Evolutionary conservation across 495 filamentous ascomycete species (phyloP), one percentile per base, ranked within the genome.

Genomic region (Tuber magnatum): DNA sequence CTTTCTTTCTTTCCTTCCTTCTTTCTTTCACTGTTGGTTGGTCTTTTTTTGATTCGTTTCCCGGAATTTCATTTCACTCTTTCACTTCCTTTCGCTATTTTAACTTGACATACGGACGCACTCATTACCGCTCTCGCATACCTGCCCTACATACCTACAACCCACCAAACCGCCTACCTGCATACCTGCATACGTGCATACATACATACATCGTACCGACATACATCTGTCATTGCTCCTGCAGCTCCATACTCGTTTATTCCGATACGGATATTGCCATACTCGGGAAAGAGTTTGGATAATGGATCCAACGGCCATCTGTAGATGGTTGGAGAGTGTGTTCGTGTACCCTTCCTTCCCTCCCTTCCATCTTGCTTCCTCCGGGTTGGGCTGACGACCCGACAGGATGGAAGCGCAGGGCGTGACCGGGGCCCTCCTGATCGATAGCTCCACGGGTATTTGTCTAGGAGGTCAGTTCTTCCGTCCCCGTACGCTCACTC

Each of bases 341-440:
- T 83, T 76, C 18, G 75, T 51, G 9, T 28, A 51, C 51, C 42
- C 51, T 44, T 68, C 39, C 39, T 40, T 40, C 39, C 39, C 39
- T 40, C 39, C 20, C 22, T 43, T 61, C 61, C 69, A n/a, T 28
- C 42, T 39, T 38, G 24, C 5, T 35, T 32, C 16, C 18, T 71
- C 40, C 38, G 56, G 4, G n/a, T 32, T 32, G n/a, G n/a, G 56
- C 73, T 76, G 18, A 72, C 61, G 46, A 48, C 12, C 35, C 32
- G 7, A 38, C 44, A 83, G 82, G 32, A 83, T 83, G 82, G 74
- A 76, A n/a, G 73, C 80, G 22, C 80, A 81, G 32, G 71, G 76
- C n/a, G 79, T 83, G 43, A 74, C 78, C 41, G 82, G 82, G 40
- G 82, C 82, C 32, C 77, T 83, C 69, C 74, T 83, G 70, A 81